Evolutionary conservation across 805 yeast species (phyloP), one percentile per base, ranked within the genome.

Genomic region (Candida berthetii): DNA sequence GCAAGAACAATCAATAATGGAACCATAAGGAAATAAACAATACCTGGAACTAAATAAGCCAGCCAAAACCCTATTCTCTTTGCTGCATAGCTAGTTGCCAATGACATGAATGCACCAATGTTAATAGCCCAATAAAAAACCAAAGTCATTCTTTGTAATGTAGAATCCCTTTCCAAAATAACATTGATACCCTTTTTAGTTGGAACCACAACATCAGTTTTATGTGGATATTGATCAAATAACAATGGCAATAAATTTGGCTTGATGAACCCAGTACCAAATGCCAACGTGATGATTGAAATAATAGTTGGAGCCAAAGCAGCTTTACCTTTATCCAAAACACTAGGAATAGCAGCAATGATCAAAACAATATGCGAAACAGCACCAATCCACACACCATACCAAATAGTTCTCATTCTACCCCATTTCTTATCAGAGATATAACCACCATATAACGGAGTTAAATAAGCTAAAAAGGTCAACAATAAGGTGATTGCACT

Each of bases 191-290:
- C 95, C 22, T 68, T 56, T 48, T 74, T 72, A 43, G 73, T 65
- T 27, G 29, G 29, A 58, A 70, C 73, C 42, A 85, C 76, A 39
- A 72, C 76, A 47, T 79, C 82, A 49, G 73, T 70, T 43, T 74
- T 66, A 57, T 78, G 74, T 36, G 82, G 80, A 56, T 75, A 79
- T 62, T 82, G 87, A 53, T 82, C 86, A 61, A 88, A 90, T 57
- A 85, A 78, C 57, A 85, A 69, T 5, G 88, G 76, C 25, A 85
- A 78, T 69, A 55, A 46, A 53, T 85, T 84, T 33, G 89, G 71
- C 60, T 85, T 85, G 57, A 85, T 85, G 51, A 88, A 82, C 55
- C 93, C 93, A 27, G 93, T 81, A 33, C 88, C 91, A 32, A 82
- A 51, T 50, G 91, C 91, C 52, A 85, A 76, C 40, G 78, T 57